These are phyloP conservation scores for Ascodesmis nigricans DNA, from an alignment of 495 filamentous ascomycete species.

Conservation along the genomic window DNA sequence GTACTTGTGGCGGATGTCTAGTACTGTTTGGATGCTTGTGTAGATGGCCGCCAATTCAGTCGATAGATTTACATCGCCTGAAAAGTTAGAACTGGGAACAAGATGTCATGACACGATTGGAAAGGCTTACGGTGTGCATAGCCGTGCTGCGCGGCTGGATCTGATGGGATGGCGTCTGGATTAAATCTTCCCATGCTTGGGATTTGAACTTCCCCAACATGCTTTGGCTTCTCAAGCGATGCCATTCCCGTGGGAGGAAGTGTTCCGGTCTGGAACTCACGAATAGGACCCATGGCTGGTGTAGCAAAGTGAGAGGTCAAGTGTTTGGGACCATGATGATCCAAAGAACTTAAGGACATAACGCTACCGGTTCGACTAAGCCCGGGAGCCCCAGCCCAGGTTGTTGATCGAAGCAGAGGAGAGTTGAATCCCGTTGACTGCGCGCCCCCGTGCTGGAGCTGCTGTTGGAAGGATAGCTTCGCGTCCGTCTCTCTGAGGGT, in stretches of 20 bases:
- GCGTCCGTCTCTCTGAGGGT: conserved; percentile 77
- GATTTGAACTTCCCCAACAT: conserved; percentile 9
- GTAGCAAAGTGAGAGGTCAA: too few relatives aligned
- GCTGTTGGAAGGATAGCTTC: conserved; percentile 84
- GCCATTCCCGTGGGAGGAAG: conserved; percentile 7
- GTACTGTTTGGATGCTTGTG: conserved; percentile 58
- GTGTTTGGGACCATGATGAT: conserved; percentile 16
- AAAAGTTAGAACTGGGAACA: conserved; percentile 8
- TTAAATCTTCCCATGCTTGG: conserved; percentile 17
- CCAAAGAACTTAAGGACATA: conserved; percentile 23
- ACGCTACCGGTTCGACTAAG: conserved; percentile 25
- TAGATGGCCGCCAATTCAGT: conserved; percentile 69
- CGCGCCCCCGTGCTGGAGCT: conserved; percentile 39
- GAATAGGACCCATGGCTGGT: too few relatives aligned
- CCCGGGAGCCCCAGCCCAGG: conserved; percentile 22
- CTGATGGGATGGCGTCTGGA: too few relatives aligned
- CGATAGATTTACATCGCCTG: conserved; percentile 45
- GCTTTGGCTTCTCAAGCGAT: conserved; percentile 13
- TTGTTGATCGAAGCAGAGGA: conserved; percentile 32
- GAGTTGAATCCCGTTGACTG: conserved; percentile 26
- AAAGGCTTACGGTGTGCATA: conserved; percentile 1
- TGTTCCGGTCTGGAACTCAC: not conserved
- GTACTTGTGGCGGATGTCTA: conserved; percentile 76
- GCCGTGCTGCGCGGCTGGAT: not conserved
- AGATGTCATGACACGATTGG: not conserved